Percentiles rank a stretch among this genome's conserved stretches.
These are phyloP conservation scores for Agaricus subrufescens DNA, from an alignment of 768 basidiomycete genomes.

Conservation along the genomic window DNA sequence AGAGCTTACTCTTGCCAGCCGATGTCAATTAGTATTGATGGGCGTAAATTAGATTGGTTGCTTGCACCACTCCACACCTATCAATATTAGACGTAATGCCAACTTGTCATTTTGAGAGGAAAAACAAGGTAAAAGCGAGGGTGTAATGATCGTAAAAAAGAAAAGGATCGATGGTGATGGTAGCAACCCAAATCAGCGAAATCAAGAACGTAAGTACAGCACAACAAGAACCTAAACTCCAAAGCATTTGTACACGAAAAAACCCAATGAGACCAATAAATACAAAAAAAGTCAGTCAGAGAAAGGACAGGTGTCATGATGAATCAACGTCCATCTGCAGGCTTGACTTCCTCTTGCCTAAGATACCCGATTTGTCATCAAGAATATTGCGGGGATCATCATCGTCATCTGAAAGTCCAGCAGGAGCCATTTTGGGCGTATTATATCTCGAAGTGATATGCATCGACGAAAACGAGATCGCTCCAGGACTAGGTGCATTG, in stretches of 20 bases:
- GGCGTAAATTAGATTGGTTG: no score
- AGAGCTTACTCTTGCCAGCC: no score
- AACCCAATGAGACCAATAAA: neutral
- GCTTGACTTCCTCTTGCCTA: neutral
- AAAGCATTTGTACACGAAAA: no score
- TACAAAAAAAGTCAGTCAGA: neutral
- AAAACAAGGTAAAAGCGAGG: no score
- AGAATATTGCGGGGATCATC: neutral
- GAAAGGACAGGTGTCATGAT: neutral
- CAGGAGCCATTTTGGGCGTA: constrained; percentile 19
- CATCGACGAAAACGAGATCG: constrained; percentile 25
- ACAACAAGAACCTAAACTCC: no score
- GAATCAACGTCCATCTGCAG: constrained; percentile 5
- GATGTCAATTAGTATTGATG: no score
- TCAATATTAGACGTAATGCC: no score
- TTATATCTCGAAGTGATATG: constrained; percentile 21
- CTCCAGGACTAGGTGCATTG: constrained; percentile 20
- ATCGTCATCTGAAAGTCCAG: constrained; percentile 18
- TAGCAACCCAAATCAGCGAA: no score
- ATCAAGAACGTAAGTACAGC: no score
- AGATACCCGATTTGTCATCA: neutral
- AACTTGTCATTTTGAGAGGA: no score
- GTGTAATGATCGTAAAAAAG: no score
- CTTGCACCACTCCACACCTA: no score
- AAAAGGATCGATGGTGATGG: neutral